Conservation (phyloP, 345 rosid genomes). For the Turritis glabra region DNA sequence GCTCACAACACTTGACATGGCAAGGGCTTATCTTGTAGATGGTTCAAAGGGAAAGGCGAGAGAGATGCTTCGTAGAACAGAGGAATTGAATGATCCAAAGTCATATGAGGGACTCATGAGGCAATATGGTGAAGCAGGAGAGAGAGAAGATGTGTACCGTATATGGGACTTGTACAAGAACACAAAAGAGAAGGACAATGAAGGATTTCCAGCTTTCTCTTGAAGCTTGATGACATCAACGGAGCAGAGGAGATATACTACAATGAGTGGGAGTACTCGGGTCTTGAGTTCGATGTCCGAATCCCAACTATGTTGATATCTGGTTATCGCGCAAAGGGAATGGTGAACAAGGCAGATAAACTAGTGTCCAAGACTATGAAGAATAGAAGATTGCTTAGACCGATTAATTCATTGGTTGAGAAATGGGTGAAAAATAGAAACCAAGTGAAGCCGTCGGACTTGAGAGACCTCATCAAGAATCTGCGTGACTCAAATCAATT, state of each 20-base stretch:
- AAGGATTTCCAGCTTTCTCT: conserved; percentile 5
- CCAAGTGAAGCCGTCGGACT: not conserved
- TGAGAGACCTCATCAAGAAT: conserved; percentile 9
- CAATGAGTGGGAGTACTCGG: conserved; percentile 8
- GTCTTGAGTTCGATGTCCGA: not conserved
- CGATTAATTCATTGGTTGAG: not conserved
- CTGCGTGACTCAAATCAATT: not conserved
- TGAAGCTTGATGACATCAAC: conserved; percentile 8
- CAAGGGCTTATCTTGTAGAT: conserved; percentile 2
- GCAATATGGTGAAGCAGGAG: conserved; percentile 21
- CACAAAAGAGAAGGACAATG: not conserved
- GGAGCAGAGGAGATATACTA: conserved; percentile 16
- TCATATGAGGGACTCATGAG: not conserved
- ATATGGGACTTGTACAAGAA: conserved; percentile 3
- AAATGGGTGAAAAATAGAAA: not conserved
- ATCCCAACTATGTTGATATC: conserved; percentile 2
- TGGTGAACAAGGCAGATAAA: not conserved
- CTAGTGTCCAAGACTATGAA: not conserved
- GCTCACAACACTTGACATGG: conserved; percentile 5
- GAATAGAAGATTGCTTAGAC: not conserved
- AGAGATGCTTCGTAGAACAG: conserved; percentile 6
- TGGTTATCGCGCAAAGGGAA: not conserved
- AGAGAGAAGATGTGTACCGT: conserved; percentile 12
- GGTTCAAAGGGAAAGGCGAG: not conserved
- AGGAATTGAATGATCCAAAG: not conserved